Conservation (phyloP, 2,329 filamentous ascomycete species). For the Aspergillus sp. region DNA sequence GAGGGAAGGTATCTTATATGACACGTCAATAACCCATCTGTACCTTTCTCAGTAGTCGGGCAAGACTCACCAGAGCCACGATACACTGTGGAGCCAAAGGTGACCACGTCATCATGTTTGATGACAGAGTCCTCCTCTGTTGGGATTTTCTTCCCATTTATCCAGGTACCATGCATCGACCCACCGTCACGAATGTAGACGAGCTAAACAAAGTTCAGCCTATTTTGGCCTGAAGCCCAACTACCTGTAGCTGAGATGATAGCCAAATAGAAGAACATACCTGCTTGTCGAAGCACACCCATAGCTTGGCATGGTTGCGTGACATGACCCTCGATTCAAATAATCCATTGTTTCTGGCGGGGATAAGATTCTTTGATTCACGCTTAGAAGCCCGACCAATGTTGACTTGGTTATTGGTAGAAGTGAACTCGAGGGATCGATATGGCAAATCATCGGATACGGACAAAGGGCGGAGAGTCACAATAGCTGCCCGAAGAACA, state of each 20-base stretch:
- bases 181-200: constrained; percentile 56
- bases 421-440: constrained; percentile 36
- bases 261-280: constrained; percentile 20
- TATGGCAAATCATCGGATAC: constrained; percentile 26
- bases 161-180: constrained; percentile 64
- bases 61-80: constrained; percentile 46
- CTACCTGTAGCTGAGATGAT: too few species aligned
- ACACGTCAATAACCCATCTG: neutral
- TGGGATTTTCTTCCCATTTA: constrained; percentile 52
- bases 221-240: neutral
- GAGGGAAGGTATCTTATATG: constrained; percentile 38
- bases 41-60: neutral
- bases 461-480: constrained; percentile 36
- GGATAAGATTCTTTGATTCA: constrained; percentile 37
- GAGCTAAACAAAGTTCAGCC: constrained; percentile 23
- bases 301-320: constrained; percentile 46
- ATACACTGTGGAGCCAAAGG: constrained; percentile 53
- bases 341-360: constrained; percentile 43
- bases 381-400: constrained; percentile 48
- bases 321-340: constrained; percentile 53
- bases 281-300: constrained; percentile 27
- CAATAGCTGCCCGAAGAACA: constrained; percentile 28
- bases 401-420: constrained; percentile 28
- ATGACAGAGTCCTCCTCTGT: constrained; percentile 43
- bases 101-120: constrained; percentile 37